Base-by-base conservation (phyloP, 192 early-diverging fungal genomes). In the Linnemannia elongata region DNA sequence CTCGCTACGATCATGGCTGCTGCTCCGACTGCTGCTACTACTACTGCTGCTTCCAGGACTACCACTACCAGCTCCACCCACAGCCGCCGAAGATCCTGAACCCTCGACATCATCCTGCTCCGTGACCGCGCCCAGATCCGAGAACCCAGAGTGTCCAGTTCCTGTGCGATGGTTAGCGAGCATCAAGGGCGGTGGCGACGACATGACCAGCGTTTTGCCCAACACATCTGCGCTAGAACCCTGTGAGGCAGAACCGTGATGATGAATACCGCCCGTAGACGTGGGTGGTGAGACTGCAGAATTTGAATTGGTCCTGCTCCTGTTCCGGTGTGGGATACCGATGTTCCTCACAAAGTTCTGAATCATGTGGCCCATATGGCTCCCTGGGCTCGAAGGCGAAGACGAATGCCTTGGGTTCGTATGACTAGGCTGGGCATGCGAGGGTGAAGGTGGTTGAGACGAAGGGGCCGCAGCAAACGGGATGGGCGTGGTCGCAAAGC, bases 271-370 rank as follows among this genome's bases (percentile, higher is more conserved):
- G 41, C 71, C 66, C 4, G 42, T 38, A 44, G 79, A 8, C 4
- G 73, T 73, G 5, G 47, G 33, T 36, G 80, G 72, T 3, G 85
- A 81, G 27, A 52, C n/a, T 1, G 85, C 85, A 39, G 85, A 81
- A 42, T 72, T 81, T 27, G 85, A 87, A 47, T 87, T 87, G 36
- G 85, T 87, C 76, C 85, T 76, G 76, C 85, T 87, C 6, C 85
- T 76, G 76, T 81, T 87, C 12, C 83, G 78, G 49, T 77, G 79
- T 8, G 85, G 80, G 69, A 85, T 85, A 1, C 79, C 75, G 45
- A 87, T 87, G 54, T 81, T 87, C 1, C 85, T 57, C 7, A 87
- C 85, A 81, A 87, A 78, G 60, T 78, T 87, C 60, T 87, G 85
- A 41, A 87, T 47, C 85, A 87, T 87, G 35, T 87, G 79, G 54